phyloP scores from a whole-genome alignment of 208 protist species.

The Trypanosoma caninum region DNA sequence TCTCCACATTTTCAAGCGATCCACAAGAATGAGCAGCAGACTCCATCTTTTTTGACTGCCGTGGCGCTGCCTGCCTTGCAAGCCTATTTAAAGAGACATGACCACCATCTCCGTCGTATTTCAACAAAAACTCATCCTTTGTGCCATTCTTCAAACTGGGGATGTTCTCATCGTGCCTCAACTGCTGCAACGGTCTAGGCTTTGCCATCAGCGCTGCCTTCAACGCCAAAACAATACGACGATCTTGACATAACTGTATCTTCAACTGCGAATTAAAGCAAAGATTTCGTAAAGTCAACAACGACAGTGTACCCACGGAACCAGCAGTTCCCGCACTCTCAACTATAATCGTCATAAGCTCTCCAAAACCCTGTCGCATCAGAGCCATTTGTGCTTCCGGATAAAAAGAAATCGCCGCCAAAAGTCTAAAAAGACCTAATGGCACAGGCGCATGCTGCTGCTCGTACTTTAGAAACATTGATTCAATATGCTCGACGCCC shows the following conservation, averaged over 20 bases:
- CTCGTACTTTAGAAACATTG: slow-evolving; percentile 23
- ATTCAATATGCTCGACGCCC: slow-evolving; percentile 24
- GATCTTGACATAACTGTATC: slow-evolving; percentile 65
- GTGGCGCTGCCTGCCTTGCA: not conserved
- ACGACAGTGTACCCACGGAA: slow-evolving; percentile 39
- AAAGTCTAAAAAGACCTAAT: slow-evolving; percentile 40
- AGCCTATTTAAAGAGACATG: slow-evolving; percentile 1
- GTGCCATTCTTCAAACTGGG: not conserved
- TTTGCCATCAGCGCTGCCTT: slow-evolving; percentile 55
- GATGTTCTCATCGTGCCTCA: slow-evolving; percentile 12
- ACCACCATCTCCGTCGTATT: not conserved
- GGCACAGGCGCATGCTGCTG: slow-evolving; percentile 23
- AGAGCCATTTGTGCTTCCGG: slow-evolving; percentile 35
- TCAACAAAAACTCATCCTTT: not conserved
- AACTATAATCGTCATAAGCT: slow-evolving; percentile 62
- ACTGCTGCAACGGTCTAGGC: slow-evolving; percentile 20
- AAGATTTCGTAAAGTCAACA: slow-evolving; percentile 70
- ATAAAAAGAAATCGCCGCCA: slow-evolving; percentile 62
- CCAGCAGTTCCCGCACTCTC: slow-evolving; percentile 38
- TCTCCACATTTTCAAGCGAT: not conserved
- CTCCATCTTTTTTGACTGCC: slow-evolving; percentile 9
- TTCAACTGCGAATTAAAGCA: slow-evolving; percentile 66
- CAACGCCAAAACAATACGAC: slow-evolving; percentile 62
- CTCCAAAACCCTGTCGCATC: slow-evolving; percentile 24
- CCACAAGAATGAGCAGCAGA: not conserved